A percentile compares a stretch with the other conserved stretches of the same genome.
Conservation (phyloP, 805 yeast species). For the Candida odintsovae region DNA sequence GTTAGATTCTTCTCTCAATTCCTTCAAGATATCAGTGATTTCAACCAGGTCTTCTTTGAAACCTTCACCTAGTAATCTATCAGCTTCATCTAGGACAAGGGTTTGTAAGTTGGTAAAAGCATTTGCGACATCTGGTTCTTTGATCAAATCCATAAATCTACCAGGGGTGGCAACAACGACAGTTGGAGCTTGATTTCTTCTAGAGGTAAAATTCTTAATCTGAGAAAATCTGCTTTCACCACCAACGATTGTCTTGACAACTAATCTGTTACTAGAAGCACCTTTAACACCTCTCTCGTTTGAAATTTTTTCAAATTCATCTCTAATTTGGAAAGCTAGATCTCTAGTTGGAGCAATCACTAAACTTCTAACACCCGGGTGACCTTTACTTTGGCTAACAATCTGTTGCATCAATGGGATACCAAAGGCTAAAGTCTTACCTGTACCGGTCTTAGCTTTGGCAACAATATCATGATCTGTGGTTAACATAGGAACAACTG, state of each 20-base stretch:
- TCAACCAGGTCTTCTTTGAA: constrained; percentile 61
- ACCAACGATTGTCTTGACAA: constrained; percentile 59
- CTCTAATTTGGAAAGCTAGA: constrained; percentile 75
- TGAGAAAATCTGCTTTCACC: constrained; percentile 44
- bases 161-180: constrained; percentile 90
- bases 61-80: constrained; percentile 76
- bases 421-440: constrained; percentile 87
- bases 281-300: constrained; percentile 19
- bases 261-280: constrained; percentile 24
- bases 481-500: constrained; percentile 52
- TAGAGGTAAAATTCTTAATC: constrained; percentile 26
- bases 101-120: constrained; percentile 50
- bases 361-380: constrained; percentile 47
- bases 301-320: constrained; percentile 50
- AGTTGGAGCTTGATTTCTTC: constrained; percentile 36
- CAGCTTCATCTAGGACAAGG: constrained; percentile 88
- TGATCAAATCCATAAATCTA: constrained; percentile 60
- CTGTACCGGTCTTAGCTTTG: constrained; percentile 93
- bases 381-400: constrained; percentile 26
- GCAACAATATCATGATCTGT: constrained; percentile 66
- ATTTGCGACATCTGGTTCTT: constrained; percentile 37
- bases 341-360: constrained; percentile 90
- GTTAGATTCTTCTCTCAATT: constrained; percentile 25
- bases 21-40: constrained; percentile 46
- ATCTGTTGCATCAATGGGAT: constrained; percentile 67